Conservation (phyloP, 371 early-diverging fungal species). For the Mortierella sp. region DNA sequence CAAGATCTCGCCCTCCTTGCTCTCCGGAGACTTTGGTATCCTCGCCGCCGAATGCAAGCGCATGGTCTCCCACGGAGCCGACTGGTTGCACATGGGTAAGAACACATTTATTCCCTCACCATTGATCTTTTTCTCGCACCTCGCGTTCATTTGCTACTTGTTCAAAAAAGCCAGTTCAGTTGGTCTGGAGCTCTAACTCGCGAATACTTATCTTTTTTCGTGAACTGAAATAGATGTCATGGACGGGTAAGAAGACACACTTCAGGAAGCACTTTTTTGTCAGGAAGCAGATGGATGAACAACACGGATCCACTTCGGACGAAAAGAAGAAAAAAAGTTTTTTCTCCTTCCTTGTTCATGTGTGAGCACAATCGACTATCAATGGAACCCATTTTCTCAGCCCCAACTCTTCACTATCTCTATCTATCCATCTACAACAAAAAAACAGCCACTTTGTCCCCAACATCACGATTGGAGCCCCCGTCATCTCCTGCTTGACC, state of each 20-base stretch:
- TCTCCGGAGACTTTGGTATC: slow-evolving; percentile 93
- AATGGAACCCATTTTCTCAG: not conserved
- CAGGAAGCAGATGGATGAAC: not conserved
- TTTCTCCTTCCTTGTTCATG: not conserved
- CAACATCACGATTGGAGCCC: slow-evolving; percentile 96
- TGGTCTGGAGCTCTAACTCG: not conserved
- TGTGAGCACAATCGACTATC: not conserved
- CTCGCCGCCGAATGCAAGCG: slow-evolving; percentile 91
- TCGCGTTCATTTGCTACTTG: not conserved
- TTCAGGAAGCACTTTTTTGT: not conserved
- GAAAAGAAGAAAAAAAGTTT: not conserved
- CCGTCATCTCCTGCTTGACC: slow-evolving; percentile 89
- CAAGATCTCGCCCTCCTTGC: slow-evolving; percentile 93
- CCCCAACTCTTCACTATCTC: slow-evolving; percentile 5
- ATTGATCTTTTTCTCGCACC: not conserved
- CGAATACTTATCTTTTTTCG: not conserved
- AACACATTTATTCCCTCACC: not conserved
- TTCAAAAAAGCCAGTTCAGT: slow-evolving; percentile 7
- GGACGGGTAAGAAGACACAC: slow-evolving; percentile 78
- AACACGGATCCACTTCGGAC: not conserved
- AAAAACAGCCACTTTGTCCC: slow-evolving; percentile 95
- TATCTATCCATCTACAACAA: not conserved
- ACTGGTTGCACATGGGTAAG: slow-evolving; percentile 94
- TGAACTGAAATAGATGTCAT: slow-evolving; percentile 72
- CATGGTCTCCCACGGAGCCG: slow-evolving; percentile 93